Conservation (phyloP, 208 protist genomes). For the Crithidia mellificae region DNA sequence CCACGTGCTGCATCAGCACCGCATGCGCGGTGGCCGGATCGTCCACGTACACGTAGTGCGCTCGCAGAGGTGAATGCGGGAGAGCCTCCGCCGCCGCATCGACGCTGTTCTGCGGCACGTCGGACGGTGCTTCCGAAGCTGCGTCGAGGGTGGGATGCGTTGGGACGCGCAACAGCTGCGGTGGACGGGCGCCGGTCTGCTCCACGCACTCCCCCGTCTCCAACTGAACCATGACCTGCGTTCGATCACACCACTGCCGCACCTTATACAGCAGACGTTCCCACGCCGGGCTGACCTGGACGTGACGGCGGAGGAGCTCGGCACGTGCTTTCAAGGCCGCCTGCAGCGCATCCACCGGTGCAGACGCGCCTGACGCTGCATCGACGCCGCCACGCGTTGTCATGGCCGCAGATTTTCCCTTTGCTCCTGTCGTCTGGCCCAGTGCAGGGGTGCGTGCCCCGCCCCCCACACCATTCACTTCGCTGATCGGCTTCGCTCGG, state of each 20-base stretch:
- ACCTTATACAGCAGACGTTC: slow-evolving; percentile 42
- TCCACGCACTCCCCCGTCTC: slow-evolving; percentile 32
- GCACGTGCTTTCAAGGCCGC: slow-evolving; percentile 24
- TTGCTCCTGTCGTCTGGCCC: no score
- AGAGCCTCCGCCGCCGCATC: not conserved
- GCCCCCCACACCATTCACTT: not conserved
- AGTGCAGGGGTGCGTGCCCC: not conserved
- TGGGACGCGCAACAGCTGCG: not conserved
- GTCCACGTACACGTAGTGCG: slow-evolving; percentile 37
- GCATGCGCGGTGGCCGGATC: slow-evolving; percentile 47
- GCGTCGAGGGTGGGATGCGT: no score
- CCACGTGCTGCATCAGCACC: slow-evolving; percentile 33
- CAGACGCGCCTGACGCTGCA: not conserved
- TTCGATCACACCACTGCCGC: slow-evolving; percentile 61
- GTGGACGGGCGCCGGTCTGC: slow-evolving; percentile 14
- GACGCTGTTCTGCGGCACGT: no score
- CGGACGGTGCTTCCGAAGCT: not conserved
- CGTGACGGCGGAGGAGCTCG: slow-evolving; percentile 30
- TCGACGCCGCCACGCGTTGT: no score
- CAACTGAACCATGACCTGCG: slow-evolving; percentile 31
- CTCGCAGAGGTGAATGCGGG: not conserved
- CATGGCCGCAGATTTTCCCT: not conserved
- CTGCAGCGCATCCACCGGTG: slow-evolving; percentile 12
- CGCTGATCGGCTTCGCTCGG: not conserved
- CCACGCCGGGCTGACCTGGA: slow-evolving; percentile 26